Evolutionary conservation across 192 early-diverging fungal genomes (phyloP).

Genomic region (Podila verticillata): DNA sequence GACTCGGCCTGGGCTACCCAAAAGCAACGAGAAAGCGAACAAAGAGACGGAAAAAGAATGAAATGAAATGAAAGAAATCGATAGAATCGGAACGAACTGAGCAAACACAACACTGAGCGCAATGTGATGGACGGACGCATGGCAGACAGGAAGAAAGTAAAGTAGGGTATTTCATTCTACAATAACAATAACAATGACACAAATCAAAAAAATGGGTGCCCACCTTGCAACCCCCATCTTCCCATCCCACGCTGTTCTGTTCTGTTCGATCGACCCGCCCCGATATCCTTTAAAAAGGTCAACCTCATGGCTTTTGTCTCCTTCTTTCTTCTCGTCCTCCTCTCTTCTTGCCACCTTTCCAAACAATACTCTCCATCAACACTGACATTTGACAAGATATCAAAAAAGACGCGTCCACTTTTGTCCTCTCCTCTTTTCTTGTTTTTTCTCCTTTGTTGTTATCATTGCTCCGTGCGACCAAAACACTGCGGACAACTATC

Average conservation of each 20-base stretch:
- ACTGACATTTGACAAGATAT: background rate
- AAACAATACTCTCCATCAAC: background rate
- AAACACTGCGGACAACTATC: background rate
- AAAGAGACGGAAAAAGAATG: no score
- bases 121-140: no score
- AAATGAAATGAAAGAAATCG: no score
- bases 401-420: background rate
- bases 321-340: background rate
- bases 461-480: background rate
- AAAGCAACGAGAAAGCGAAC: background rate
- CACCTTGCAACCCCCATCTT: background rate
- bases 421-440: background rate
- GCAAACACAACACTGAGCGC: no score
- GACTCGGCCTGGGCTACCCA: background rate
- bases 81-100: no score
- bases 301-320: background rate
- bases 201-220: background rate
- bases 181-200: no score
- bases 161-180: no score
- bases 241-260: background rate
- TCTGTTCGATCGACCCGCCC: background rate
- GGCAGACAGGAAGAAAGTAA: no score
- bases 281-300: background rate
- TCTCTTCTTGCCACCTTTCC: background rate
- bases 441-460: background rate